Base-by-base conservation (phyloP, 2,329 filamentous ascomycete genomes). In the Colletotrichum sp. region DNA sequence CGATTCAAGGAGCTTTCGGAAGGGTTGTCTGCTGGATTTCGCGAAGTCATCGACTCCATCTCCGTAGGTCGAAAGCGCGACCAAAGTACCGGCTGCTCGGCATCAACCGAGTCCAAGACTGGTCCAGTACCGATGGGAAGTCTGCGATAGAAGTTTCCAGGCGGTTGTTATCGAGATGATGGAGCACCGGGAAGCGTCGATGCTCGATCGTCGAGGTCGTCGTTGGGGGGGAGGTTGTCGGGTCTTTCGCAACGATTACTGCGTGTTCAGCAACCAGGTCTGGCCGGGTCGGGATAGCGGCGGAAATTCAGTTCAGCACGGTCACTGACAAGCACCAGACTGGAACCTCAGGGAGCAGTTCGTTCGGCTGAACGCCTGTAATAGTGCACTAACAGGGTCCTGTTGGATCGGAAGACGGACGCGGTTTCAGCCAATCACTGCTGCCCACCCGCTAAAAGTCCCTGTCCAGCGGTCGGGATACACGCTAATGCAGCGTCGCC, bases 1-100 rank as follows among this genome's bases (percentile, higher is more conserved):
- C 39, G 52, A 60, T 67, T 70, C 36, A 30, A 59, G 59, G 15
- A n/a, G 39, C 12, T 65, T 57, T 75, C 69, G 52, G 55, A 62
- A 71, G 71, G 60, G 59, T 65, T 49, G 32, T 69, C 72, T 69
- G 57, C 57, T 77, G 68, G 71, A 64, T 62, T 67, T 68, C 74
- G 68, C 68, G 68, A 75, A 69, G 71, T 77, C 75, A 76, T 75
- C 75, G 81, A 80, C 84, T 86, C 85, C 85, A 87, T 87, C 84
- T 84, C 85, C 82, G 82, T 82, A 78, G 80, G 79, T 79, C 76
- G 77, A 68, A 57, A 66, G 52, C 65, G 71, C 77, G 70, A 74
- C 71, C 74, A 66, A 74, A 32, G 64, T 44, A 74, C 59, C 71
- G 74, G 74, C 65, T 73, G 73, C 64, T 76, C 74, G 74, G 74